Evolutionary conservation across 331 rosid species (phyloP).

Genomic region (Quercus phellos): DNA sequence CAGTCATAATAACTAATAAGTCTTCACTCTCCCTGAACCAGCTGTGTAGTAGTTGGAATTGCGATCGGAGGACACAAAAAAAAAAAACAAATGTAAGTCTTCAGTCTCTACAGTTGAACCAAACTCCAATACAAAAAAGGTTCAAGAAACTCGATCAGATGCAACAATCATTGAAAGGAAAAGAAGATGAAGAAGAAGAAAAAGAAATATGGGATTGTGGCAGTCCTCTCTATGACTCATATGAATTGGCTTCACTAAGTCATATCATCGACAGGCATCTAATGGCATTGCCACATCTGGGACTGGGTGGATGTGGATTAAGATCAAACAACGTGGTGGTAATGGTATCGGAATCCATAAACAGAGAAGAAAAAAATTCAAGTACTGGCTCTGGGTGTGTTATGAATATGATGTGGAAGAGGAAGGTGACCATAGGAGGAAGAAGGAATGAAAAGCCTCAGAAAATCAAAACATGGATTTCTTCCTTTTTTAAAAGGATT

Average conservation of each 20-base stretch:
- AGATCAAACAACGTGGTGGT: neutral
- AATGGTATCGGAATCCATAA: too few species aligned
- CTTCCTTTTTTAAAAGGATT: conserved; percentile 24
- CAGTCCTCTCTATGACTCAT: conserved; percentile 70
- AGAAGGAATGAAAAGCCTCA: conserved; percentile 29
- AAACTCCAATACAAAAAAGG: neutral
- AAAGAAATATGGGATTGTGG: conserved; percentile 78
- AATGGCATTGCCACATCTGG: conserved; percentile 44
- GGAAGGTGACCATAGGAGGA: conserved; percentile 7
- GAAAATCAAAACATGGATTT: conserved; percentile 24
- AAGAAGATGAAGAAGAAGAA: conserved; percentile 16
- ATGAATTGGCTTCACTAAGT: conserved; percentile 52
- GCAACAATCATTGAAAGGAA: conserved; percentile 10
- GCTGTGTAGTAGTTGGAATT: too few species aligned
- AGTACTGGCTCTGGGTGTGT: conserved; percentile 16
- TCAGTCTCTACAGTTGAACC: conserved; percentile 1
- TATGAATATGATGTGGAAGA: conserved; percentile 39
- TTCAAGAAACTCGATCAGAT: conserved; percentile 1
- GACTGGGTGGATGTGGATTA: conserved; percentile 39
- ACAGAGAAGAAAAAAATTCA: neutral
- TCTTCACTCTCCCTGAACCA: neutral
- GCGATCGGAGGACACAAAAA: neutral
- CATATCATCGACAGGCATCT: conserved; percentile 66
- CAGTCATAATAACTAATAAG: too few species aligned
- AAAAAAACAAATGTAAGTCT: neutral